These are phyloP conservation scores for Solanum infundibuliforme DNA, from an alignment of 257 asterid species.

Conservation along the genomic window DNA sequence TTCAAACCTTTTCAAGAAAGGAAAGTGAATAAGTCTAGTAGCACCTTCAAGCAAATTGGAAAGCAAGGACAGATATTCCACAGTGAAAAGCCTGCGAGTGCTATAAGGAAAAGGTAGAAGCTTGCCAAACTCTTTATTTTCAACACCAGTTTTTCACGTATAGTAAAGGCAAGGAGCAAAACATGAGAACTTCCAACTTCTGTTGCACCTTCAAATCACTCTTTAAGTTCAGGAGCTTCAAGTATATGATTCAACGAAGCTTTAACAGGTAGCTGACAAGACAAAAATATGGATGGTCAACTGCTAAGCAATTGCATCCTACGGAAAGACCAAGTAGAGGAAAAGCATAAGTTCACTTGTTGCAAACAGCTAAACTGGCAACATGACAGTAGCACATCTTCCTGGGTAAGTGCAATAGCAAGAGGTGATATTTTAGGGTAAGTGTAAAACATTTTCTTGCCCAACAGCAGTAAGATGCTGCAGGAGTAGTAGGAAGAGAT, in stretches of 20 bases:
- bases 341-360: not conserved
- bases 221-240: slow-evolving; percentile 74
- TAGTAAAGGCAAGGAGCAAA: slow-evolving; percentile 61
- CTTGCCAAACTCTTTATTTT: slow-evolving; percentile 39
- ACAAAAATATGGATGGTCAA: not conserved
- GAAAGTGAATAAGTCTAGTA: not conserved
- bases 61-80: slow-evolving; percentile 40
- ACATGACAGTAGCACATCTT: not conserved
- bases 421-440: not conserved
- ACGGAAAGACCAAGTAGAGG: not conserved
- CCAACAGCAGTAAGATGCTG: not conserved
- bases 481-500: not conserved
- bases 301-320: not conserved
- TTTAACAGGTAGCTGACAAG: slow-evolving; percentile 51
- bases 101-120: slow-evolving; percentile 70
- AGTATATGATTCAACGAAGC: slow-evolving; percentile 46
- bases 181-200: slow-evolving; percentile 84
- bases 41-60: slow-evolving; percentile 78
- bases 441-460: not conserved
- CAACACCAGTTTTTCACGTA: slow-evolving; percentile 42
- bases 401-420: not conserved
- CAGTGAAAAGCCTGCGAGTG: slow-evolving; percentile 44
- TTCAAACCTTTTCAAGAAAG: not conserved
- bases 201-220: slow-evolving; percentile 72
- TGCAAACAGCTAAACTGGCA: not conserved